These are phyloP conservation scores for Vinca minor DNA, from an alignment of 257 asterid species.

Conservation along the genomic window DNA sequence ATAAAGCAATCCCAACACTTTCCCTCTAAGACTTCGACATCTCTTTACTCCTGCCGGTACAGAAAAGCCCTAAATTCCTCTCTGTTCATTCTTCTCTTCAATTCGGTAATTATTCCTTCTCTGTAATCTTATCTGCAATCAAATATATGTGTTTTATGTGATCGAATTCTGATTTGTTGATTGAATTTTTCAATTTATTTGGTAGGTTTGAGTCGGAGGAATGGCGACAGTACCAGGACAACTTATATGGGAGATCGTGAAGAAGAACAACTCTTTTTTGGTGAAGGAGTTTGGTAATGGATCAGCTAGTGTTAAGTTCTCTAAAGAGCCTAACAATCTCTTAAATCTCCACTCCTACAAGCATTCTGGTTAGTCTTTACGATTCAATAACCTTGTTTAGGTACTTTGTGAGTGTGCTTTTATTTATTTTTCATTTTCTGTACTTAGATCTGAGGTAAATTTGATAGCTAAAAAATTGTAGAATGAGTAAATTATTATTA, in stretches of 20 bases:
- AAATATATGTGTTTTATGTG: too few species aligned
- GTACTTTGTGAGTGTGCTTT: background rate
- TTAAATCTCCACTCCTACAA: slow-evolving; percentile 79
- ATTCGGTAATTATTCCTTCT: slow-evolving; percentile 22
- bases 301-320: slow-evolving; percentile 59
- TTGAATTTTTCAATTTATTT: slow-evolving; percentile 4
- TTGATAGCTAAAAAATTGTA: background rate
- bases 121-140: background rate
- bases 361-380: slow-evolving; percentile 77
- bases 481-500: background rate
- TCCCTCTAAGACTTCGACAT: background rate
- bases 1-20: slow-evolving; percentile 11
- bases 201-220: slow-evolving; percentile 9
- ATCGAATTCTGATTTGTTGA: background rate
- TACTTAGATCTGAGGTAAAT: background rate
- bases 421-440: too few species aligned
- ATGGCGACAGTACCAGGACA: slow-evolving; percentile 87
- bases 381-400: too few species aligned
- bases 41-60: slow-evolving; percentile 21
- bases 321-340: slow-evolving; percentile 90
- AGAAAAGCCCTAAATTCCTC: slow-evolving; percentile 29
- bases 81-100: too few species aligned
- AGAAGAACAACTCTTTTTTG: slow-evolving; percentile 68
- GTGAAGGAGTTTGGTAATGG: slow-evolving; percentile 81
- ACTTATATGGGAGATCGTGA: slow-evolving; percentile 94